These are phyloP conservation scores for Candida boleticola DNA, from an alignment of 805 yeast genomes.

Conservation along the genomic window DNA sequence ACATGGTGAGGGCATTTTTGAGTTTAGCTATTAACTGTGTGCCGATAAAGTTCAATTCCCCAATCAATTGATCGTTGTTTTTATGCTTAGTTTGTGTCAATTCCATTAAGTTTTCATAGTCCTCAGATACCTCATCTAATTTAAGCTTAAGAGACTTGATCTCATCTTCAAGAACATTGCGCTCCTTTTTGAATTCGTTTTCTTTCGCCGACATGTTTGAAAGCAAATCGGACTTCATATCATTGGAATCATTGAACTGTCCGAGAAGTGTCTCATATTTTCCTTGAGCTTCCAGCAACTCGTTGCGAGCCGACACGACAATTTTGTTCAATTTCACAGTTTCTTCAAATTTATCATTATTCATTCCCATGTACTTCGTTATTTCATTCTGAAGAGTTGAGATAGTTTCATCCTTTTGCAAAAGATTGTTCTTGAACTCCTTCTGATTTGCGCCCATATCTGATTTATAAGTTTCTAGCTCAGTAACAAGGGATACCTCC, in stretches of 20 bases:
- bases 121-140: conserved; percentile 46
- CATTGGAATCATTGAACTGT: conserved; percentile 15
- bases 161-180: conserved; percentile 48
- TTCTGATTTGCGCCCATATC: neutral
- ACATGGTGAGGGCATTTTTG: conserved; percentile 14
- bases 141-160: conserved; percentile 42
- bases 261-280: neutral
- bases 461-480: neutral
- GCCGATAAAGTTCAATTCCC: conserved; percentile 21
- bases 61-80: conserved; percentile 25
- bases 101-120: conserved; percentile 43
- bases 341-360: conserved; percentile 9
- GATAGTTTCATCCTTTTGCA: conserved; percentile 1
- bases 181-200: conserved; percentile 53
- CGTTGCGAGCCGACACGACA: conserved; percentile 12
- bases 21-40: conserved; percentile 14
- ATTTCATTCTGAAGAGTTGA: conserved; percentile 2
- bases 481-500: conserved; percentile 2
- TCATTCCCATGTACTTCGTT: conserved; percentile 1
- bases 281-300: conserved; percentile 8
- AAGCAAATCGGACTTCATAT: conserved; percentile 59
- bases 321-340: conserved; percentile 13
- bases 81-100: conserved; percentile 28
- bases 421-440: conserved; percentile 3
- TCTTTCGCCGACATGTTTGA: conserved; percentile 70